Conservation (phyloP, 208 protist species). For the Trypanosoma brucei region DNA sequence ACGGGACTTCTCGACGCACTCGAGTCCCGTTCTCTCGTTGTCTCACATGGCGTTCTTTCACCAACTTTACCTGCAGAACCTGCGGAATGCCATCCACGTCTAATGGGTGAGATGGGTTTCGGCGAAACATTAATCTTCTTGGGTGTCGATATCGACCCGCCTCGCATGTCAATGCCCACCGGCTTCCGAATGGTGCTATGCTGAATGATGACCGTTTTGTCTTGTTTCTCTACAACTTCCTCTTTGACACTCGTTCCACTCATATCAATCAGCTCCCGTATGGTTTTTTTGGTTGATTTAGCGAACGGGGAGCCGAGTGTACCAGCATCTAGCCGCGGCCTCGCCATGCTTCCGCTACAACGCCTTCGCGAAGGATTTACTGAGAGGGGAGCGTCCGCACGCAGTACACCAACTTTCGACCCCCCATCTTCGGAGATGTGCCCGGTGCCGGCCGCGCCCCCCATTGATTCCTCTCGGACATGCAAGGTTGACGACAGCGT, state of each 20-base stretch:
- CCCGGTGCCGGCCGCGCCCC: neutral
- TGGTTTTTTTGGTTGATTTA: neutral
- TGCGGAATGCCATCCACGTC: neutral
- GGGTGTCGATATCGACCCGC: neutral
- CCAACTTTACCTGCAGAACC: neutral
- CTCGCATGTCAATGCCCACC: neutral
- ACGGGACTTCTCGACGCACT: neutral
- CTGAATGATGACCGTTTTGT: constrained; percentile 12
- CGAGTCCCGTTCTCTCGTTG: neutral
- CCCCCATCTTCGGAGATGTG: neutral
- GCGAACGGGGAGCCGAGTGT: neutral
- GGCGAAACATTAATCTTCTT: constrained; percentile 1
- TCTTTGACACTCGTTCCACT: neutral
- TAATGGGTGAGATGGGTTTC: neutral
- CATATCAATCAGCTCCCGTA: neutral
- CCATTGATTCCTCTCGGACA: neutral
- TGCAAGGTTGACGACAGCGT: neutral
- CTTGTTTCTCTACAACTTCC: neutral
- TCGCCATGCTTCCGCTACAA: neutral
- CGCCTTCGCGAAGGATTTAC: constrained; percentile 9
- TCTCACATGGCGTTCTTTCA: neutral
- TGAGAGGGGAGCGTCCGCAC: constrained; percentile 4
- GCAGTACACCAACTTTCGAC: neutral
- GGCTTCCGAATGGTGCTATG: constrained; percentile 15
- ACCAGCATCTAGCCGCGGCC: neutral